Evolutionary conservation across 352 stramenopile species (phyloP).

Genomic region (Phytophthora sp.): DNA sequence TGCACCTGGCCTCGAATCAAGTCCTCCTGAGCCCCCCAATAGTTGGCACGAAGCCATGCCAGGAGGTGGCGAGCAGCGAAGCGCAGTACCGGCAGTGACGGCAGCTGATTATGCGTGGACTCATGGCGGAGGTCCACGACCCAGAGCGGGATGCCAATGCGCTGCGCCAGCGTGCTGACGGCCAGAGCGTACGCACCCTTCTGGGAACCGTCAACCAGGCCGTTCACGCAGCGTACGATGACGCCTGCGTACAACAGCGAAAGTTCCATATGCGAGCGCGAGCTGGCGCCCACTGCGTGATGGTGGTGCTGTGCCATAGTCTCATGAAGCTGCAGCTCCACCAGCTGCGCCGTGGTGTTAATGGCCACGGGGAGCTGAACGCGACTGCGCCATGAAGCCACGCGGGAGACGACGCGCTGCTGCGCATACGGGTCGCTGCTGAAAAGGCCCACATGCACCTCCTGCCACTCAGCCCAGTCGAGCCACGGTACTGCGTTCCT

Average conservation of each 20-base stretch:
- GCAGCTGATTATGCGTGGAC: slow-evolving; percentile 93
- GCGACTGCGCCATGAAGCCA: slow-evolving; percentile 74
- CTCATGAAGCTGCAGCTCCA: slow-evolving; percentile 80
- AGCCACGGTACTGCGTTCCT: slow-evolving; percentile 62
- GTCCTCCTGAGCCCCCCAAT: slow-evolving; percentile 85
- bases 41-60: slow-evolving; percentile 87
- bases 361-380: slow-evolving; percentile 81
- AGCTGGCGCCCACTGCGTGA: slow-evolving; percentile 70
- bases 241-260: slow-evolving; percentile 69
- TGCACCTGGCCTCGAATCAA: slow-evolving; percentile 57
- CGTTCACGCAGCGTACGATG: slow-evolving; percentile 86
- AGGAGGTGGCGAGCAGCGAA: slow-evolving; percentile 89
- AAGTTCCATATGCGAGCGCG: slow-evolving; percentile 82
- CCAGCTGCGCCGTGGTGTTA: slow-evolving; percentile 74
- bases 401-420: slow-evolving; percentile 61
- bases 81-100: slow-evolving; percentile 87
- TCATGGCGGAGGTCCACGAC: slow-evolving; percentile 94
- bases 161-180: slow-evolving; percentile 78
- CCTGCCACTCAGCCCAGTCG: slow-evolving; percentile 81
- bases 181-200: slow-evolving; percentile 78
- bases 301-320: slow-evolving; percentile 67
- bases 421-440: slow-evolving; percentile 44
- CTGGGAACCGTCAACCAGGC: slow-evolving; percentile 81
- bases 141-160: slow-evolving; percentile 93
- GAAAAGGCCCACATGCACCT: slow-evolving; percentile 69